Percentiles rank a stretch among this genome's conserved stretches.
These are phyloP conservation scores for Xylariaceae sp. DNA, from an alignment of 2,329 filamentous ascomycete species.

Conservation along the genomic window DNA sequence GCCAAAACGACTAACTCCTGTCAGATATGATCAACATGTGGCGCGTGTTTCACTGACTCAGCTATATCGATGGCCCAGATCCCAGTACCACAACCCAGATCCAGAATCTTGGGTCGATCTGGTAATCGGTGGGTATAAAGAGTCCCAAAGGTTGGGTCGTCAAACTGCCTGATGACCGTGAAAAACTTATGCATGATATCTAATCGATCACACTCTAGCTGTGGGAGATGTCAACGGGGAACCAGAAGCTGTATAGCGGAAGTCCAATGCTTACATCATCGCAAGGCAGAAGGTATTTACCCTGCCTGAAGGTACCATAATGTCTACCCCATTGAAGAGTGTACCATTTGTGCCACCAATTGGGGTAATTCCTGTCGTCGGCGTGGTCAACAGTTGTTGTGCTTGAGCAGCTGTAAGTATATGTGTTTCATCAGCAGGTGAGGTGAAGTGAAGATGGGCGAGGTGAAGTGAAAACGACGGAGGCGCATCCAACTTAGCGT, in stretches of 20 bases:
- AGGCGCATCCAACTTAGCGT: slow-evolving; percentile 6
- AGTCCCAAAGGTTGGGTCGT: slow-evolving; percentile 20
- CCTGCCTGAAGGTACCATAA: slow-evolving; percentile 63
- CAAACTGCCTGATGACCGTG: slow-evolving; percentile 53
- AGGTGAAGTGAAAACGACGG: background rate
- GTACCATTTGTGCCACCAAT: slow-evolving; percentile 38
- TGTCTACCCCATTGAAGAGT: slow-evolving; percentile 44
- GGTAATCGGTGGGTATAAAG: slow-evolving; percentile 35
- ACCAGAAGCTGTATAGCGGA: background rate
- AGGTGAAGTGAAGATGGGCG: background rate
- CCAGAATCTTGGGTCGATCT: slow-evolving; percentile 45
- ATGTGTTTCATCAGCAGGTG: background rate
- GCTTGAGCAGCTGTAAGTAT: slow-evolving; percentile 9
- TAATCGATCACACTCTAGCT: slow-evolving; percentile 70
- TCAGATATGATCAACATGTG: slow-evolving; percentile 7
- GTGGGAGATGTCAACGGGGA: slow-evolving; percentile 15
- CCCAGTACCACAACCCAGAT: slow-evolving; percentile 79
- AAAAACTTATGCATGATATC: slow-evolving; percentile 81
- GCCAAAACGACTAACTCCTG: slow-evolving; percentile 21
- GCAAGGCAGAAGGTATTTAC: slow-evolving; percentile 71
- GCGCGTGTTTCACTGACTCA: slow-evolving; percentile 48
- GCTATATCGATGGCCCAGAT: slow-evolving; percentile 89
- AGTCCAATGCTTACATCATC: slow-evolving; percentile 56
- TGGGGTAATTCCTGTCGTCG: slow-evolving; percentile 2
- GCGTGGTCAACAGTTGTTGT: slow-evolving; percentile 11